Evolutionary conservation across 257 asterid species (phyloP).

Genomic region (Nicotiana noctiflora): DNA sequence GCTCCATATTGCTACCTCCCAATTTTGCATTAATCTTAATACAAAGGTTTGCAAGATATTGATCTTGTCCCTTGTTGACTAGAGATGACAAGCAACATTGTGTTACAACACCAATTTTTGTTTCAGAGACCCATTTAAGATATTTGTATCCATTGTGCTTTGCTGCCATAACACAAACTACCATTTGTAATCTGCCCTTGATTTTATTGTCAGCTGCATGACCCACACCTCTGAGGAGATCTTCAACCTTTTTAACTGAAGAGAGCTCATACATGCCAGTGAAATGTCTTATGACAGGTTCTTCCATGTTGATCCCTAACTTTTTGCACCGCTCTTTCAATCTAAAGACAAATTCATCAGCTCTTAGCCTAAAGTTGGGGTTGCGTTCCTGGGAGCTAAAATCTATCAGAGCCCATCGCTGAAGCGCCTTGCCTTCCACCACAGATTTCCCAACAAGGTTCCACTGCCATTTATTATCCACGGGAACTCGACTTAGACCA

Average conservation of each 20-base stretch:
- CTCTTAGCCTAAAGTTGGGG: not conserved
- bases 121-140: conserved; percentile 67
- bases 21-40: conserved; percentile 67
- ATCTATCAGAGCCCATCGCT: conserved; percentile 64
- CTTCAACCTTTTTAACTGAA: conserved; percentile 21
- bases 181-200: conserved; percentile 36
- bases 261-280: conserved; percentile 33
- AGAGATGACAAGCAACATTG: conserved; percentile 39
- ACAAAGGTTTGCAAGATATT: conserved; percentile 51
- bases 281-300: conserved; percentile 17
- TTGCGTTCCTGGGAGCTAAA: conserved; percentile 19
- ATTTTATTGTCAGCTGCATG: conserved; percentile 6
- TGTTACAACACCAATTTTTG: conserved; percentile 46
- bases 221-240: conserved; percentile 25
- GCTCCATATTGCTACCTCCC: conserved; percentile 67
- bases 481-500: conserved; percentile 27
- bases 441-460: conserved; percentile 45
- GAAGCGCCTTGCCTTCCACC: conserved; percentile 32
- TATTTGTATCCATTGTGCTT: conserved; percentile 45
- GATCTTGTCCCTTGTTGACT: conserved; percentile 40
- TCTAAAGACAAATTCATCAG: conserved; percentile 9
- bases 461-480: conserved; percentile 52
- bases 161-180: conserved; percentile 48
- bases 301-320: conserved; percentile 42
- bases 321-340: conserved; percentile 26